Conservation (phyloP, 495 filamentous ascomycete genomes). For the Lasiosphaeria hispida region DNA sequence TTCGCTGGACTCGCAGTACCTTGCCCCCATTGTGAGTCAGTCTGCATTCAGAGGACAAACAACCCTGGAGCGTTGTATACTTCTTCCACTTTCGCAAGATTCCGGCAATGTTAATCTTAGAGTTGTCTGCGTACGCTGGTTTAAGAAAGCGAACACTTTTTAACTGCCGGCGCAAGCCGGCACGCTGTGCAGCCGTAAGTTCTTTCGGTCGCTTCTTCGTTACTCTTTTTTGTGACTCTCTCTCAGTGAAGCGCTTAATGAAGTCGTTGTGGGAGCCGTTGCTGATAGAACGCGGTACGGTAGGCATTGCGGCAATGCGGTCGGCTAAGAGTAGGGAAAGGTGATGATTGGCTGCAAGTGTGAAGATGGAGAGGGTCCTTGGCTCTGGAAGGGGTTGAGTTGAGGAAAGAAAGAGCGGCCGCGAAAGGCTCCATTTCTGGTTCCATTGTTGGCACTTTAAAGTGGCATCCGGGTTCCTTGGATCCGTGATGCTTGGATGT, state of each 20-base stretch:
- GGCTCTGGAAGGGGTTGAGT: too few species aligned
- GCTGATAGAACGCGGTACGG: background rate
- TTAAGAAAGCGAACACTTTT: slow-evolving; percentile 11
- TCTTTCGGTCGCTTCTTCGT: slow-evolving; percentile 1
- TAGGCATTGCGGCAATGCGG: too few species aligned
- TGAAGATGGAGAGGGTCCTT: too few species aligned
- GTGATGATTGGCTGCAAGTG: too few species aligned
- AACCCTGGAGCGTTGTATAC: slow-evolving; percentile 13
- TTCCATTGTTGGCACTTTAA: too few species aligned
- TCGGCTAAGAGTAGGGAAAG: too few species aligned
- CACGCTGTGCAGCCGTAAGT: slow-evolving; percentile 13
- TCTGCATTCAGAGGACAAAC: background rate
- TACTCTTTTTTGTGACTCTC: slow-evolving; percentile 4
- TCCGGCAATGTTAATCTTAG: slow-evolving; percentile 22
- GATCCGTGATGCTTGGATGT: too few species aligned
- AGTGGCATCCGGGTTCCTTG: too few species aligned
- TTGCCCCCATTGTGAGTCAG: slow-evolving; percentile 14
- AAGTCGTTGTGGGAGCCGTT: slow-evolving; percentile 15
- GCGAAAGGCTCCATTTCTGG: too few species aligned
- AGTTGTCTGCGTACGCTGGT: slow-evolving; percentile 14
- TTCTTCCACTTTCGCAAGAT: slow-evolving; percentile 23
- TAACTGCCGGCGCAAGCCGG: slow-evolving; percentile 13
- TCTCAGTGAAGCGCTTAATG: slow-evolving; percentile 15
- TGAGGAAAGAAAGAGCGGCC: too few species aligned
- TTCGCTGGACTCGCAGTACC: slow-evolving; percentile 13